Evolutionary conservation across 2,329 filamentous ascomycete species (phyloP).

Genomic region (Septoria petroselini): DNA sequence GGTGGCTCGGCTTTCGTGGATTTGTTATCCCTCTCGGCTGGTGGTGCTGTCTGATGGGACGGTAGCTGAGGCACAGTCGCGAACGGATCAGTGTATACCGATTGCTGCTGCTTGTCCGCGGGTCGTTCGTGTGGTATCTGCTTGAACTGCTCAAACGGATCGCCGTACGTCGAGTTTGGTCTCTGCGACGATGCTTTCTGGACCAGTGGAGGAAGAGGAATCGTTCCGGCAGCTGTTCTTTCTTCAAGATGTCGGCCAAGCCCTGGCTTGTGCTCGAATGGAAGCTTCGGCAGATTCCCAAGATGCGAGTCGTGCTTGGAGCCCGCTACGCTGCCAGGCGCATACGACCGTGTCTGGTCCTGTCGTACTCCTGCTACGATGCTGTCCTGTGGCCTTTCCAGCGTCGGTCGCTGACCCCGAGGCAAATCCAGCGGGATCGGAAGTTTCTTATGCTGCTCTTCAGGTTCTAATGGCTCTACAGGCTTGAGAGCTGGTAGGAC

Average conservation of each 20-base stretch:
- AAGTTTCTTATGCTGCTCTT: conserved; percentile 6
- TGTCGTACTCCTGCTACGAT: background rate
- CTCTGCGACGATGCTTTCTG: background rate
- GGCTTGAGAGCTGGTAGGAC: conserved; percentile 3
- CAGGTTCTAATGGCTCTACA: background rate
- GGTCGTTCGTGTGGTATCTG: background rate
- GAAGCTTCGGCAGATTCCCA: conserved; percentile 2
- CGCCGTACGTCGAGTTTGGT: background rate
- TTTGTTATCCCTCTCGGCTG: conserved; percentile 7
- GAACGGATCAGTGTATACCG: conserved; percentile 7
- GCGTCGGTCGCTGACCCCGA: background rate
- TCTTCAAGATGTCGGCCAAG: conserved; percentile 11
- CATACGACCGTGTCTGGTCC: background rate
- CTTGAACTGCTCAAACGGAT: conserved; percentile 6
- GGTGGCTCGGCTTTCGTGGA: conserved; percentile 7
- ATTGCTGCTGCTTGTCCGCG: background rate
- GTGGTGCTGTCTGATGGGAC: background rate
- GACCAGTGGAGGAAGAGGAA: background rate
- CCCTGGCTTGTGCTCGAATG: conserved; percentile 7
- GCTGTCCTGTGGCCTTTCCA: conserved; percentile 1
- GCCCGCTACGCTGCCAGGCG: conserved; percentile 2
- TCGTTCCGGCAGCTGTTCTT: background rate
- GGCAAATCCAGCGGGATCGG: conserved; percentile 10
- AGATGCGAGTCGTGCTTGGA: background rate
- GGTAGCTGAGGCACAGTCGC: background rate